These are phyloP conservation scores for Globisporangium abappressorium DNA, from an alignment of 352 stramenopile species.

Conservation along the genomic window DNA sequence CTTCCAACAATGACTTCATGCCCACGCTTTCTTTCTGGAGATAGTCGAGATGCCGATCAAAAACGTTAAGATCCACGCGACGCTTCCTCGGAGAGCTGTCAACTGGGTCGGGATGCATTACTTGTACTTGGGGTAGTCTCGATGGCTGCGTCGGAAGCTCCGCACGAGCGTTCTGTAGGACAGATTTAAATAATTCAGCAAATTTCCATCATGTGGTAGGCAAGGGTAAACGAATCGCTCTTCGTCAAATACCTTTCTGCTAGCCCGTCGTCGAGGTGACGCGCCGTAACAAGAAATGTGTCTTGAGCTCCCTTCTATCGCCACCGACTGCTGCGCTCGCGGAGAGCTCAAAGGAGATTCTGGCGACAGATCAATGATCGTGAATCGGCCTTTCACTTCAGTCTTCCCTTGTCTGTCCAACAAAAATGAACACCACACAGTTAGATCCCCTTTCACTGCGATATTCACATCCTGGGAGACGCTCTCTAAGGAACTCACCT, in stretches of 20 bases:
- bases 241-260: slow-evolving; percentile 5
- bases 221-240: background rate
- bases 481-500: background rate
- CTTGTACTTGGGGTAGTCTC: slow-evolving; percentile 6
- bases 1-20: slow-evolving; percentile 64
- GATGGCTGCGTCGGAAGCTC: slow-evolving; percentile 9
- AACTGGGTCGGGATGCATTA: slow-evolving; percentile 9
- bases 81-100: slow-evolving; percentile 19
- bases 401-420: slow-evolving; percentile 55
- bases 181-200: background rate
- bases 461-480: background rate
- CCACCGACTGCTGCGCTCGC: background rate
- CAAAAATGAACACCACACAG: slow-evolving; percentile 10
- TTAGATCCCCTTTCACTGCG: background rate
- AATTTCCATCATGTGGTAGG: background rate
- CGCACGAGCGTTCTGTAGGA: slow-evolving; percentile 20
- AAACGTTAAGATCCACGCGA: slow-evolving; percentile 41
- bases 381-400: slow-evolving; percentile 70
- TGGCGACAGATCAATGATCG: slow-evolving; percentile 76
- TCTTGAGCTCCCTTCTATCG: slow-evolving; percentile 12
- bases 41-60: slow-evolving; percentile 68
- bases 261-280: slow-evolving; percentile 16
- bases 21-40: slow-evolving; percentile 64
- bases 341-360: slow-evolving; percentile 40
- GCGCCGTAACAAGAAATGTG: slow-evolving; percentile 23